Evolutionary conservation across 2,329 filamentous ascomycete species (phyloP), one percentile per base, ranked within the genome.

Genomic region (Aspergillus floridensis): DNA sequence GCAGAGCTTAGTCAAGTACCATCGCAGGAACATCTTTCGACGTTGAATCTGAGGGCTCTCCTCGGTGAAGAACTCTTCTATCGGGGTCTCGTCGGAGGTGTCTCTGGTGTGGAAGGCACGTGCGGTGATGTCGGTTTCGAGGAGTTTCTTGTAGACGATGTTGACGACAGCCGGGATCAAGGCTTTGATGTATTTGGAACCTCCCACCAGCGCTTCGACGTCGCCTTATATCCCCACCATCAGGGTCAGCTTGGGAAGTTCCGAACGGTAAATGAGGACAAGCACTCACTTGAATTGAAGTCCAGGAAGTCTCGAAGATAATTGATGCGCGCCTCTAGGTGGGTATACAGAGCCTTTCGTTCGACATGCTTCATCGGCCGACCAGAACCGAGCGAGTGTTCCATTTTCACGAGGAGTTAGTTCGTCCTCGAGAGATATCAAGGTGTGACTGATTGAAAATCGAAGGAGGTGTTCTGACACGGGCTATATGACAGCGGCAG

Each of bases 151-250:
- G 79, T 93, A 95, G 35, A 93, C 89, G 61, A 92, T 90, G 75
- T 93, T 92, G 69, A 93, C 90, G 22, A 95, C 84, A 49, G 90
- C 88, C 1, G 91, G 91, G 63, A 93, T 92, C 32, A 93, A 83
- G n/a, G 88, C 86, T 69, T 89, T 89, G 78, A 92, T 88, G 76
- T 92, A 92, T 73, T 91, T 91, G 60, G 85, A 81, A 63, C 89
- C 89, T 2, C 81, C 80, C 14, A 84, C 81, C 41, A 93, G 82
- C 44, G 89, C 88, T 65, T 89, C 87, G 58, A 91, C 86, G 69
- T 92, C 89, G 62, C 83, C 89, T 90, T 22, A 7, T 12, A 19
- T 38, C 7, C 29, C 14, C 14, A 6, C 56, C 14, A 44, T 14
- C 14, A 44, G 16, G n/a, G 50, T 63, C 19, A 57, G 50, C 50